Conservation (phyloP, 2,329 filamentous ascomycete genomes). For the Leptographium radiaticola region DNA sequence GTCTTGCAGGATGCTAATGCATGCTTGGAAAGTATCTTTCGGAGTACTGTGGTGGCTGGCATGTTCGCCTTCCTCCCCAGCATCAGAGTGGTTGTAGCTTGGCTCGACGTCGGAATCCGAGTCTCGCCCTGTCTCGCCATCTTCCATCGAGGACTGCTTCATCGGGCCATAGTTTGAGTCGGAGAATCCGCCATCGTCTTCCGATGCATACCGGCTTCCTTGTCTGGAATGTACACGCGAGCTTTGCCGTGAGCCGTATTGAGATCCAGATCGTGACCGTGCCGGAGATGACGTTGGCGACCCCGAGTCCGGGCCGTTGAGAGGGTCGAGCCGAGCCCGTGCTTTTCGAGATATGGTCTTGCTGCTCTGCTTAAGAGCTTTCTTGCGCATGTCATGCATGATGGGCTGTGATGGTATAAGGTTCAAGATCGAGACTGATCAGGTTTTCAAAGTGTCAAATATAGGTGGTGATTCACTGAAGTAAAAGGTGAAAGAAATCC, state of each 20-base stretch:
- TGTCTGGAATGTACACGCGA: conserved; percentile 47
- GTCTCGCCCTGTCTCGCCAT: neutral
- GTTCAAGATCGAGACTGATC: neutral
- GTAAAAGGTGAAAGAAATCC: neutral
- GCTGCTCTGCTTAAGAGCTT: conserved; percentile 54
- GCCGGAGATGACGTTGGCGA: conserved; percentile 47
- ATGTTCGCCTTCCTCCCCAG: conserved; percentile 33
- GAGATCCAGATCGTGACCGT: conserved; percentile 45
- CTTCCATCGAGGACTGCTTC: neutral
- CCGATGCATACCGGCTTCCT: conserved; percentile 43
- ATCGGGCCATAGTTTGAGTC: neutral
- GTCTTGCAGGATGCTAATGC: conserved; percentile 56
- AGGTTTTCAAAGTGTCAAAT: no score
- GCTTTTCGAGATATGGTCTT: conserved; percentile 63
- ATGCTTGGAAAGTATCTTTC: conserved; percentile 41
- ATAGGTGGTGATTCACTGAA: neutral
- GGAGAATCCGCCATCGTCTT: conserved; percentile 38
- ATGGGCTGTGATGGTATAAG: neutral
- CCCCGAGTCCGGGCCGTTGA: conserved; percentile 41
- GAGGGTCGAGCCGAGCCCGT: conserved; percentile 39
- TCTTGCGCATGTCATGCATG: conserved; percentile 55
- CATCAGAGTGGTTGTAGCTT: conserved; percentile 41
- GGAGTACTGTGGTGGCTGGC: conserved; percentile 26
- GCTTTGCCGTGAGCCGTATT: conserved; percentile 26
- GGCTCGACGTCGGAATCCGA: conserved; percentile 36